A percentile compares a stretch with the other conserved stretches of the same genome.
phyloP scores from a whole-genome alignment of 495 filamentous ascomycete species.

The Astrocystis sublimbata region DNA sequence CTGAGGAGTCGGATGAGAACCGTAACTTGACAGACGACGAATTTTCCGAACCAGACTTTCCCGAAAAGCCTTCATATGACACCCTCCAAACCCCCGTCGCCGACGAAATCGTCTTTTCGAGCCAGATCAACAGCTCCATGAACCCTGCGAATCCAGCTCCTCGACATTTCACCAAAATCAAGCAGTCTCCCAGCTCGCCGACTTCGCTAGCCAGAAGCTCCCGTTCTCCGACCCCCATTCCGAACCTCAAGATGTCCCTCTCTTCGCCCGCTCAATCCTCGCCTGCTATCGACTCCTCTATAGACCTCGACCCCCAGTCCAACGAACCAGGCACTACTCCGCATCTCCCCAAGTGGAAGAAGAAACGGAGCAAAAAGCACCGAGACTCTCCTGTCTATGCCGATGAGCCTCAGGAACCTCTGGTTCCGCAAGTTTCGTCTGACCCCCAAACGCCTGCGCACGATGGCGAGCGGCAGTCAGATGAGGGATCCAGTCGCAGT shows the following conservation, averaged over 20 bases:
- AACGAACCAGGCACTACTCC: background rate
- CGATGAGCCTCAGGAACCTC: background rate
- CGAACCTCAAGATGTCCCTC: slow-evolving; percentile 1
- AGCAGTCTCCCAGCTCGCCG: slow-evolving; percentile 12
- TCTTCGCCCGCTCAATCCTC: background rate
- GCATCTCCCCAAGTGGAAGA: slow-evolving; percentile 20
- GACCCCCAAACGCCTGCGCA: background rate
- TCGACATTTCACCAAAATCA: background rate
- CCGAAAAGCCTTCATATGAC: background rate
- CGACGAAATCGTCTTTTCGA: slow-evolving; percentile 10
- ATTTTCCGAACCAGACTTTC: background rate
- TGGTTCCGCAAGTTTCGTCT: background rate
- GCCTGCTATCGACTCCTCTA: background rate
- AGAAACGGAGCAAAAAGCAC: slow-evolving; percentile 29
- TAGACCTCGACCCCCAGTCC: background rate
- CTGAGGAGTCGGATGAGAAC: background rate
- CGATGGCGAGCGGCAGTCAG: background rate
- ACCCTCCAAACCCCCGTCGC: background rate
- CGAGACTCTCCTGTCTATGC: slow-evolving; percentile 26
- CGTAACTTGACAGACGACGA: background rate
- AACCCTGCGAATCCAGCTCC: background rate
- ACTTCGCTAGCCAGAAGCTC: background rate
- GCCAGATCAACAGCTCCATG: slow-evolving; percentile 13
- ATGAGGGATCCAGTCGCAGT: background rate
- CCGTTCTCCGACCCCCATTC: background rate